Base-by-base conservation (phyloP, 2,329 filamentous ascomycete genomes). In the Paracoccidioides lutzii region DNA sequence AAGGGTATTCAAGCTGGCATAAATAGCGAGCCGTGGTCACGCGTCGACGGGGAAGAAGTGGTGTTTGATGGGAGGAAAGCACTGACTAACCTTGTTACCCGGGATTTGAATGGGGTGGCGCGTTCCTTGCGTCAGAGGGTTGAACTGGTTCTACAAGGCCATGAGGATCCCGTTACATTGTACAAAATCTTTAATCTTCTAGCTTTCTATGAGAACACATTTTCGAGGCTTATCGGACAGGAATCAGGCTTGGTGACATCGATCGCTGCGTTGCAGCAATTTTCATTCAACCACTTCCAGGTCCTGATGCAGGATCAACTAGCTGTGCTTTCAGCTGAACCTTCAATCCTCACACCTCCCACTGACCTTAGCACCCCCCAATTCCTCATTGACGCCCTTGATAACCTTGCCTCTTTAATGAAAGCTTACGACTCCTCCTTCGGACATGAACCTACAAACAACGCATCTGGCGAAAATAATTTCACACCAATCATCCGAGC, bases 161-260 rank as follows among this genome's bases (percentile, higher is more conserved):
- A 95, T 67, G 90, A 96, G 63, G 90, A 97, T 57, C 85, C 85
- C 0, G 88, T 94, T 22, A 75, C 90, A 51, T 85, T 89, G 38
- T 98, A 95, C 74, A 93, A 90, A 67, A 82, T 97, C 43, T 84
- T 88, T 9, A 96, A 95, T 63, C 76, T 98, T 1, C 78, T 97
- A 44, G 83, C 82, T 43, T 98, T 98, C 71, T 98, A 98, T 72
- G 83, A 82, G 35, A 78, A 82, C 59, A 96, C 90, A 0, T 96
- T 97, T 67, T 75, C 82, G 14, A 91, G 86, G 62, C 76, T 97
- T 0, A 76, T 97, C 0, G 85, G 87, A 1, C 63, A 77, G 2
- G 77, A 83, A 9, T 88, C 88, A 0, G 76, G 79, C 7, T 75
- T 96, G 0, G 76, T 90, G 0, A 83, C 86, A 3, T 78, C 84